Conservation (phyloP, 345 rosid species). For the Brassica carinata region DNA sequence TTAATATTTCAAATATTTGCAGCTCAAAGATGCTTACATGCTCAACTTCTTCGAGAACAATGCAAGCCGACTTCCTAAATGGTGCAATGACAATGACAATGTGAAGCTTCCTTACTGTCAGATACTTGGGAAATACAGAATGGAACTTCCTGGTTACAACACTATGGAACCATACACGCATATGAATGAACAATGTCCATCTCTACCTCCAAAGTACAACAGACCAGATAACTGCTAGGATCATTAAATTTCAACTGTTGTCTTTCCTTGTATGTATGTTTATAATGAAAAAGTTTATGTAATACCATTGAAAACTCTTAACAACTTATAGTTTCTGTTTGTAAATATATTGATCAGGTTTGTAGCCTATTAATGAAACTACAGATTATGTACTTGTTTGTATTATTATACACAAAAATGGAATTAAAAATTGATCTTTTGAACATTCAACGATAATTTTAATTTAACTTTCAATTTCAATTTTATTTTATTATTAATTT, state of each 20-base stretch:
- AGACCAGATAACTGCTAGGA: conserved; percentile 66
- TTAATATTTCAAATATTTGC: conserved; percentile 25
- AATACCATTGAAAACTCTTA: neutral
- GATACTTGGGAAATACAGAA: conserved; percentile 79
- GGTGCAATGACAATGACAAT: conserved; percentile 86
- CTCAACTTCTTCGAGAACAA: conserved; percentile 72
- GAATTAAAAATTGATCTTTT: neutral
- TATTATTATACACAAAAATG: conserved; percentile 3
- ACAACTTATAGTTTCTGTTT: neutral
- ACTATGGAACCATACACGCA: conserved; percentile 78
- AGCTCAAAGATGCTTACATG: conserved; percentile 88
- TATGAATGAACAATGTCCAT: conserved; percentile 88
- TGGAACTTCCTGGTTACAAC: conserved; percentile 93
- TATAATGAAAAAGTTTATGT: neutral
- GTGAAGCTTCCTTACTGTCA: conserved; percentile 90
- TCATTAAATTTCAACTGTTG: neutral
- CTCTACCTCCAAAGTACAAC: conserved; percentile 77
- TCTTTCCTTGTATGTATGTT: conserved; percentile 13
- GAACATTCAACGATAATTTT: too few relatives aligned
- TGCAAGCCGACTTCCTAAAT: conserved; percentile 76
- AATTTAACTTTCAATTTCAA: too few relatives aligned
- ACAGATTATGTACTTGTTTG: conserved; percentile 2
- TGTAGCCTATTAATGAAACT: conserved; percentile 1
- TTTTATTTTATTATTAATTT: too few relatives aligned
- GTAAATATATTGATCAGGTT: conserved; percentile 26